Conservation (phyloP, 306 rosid species). For the Adenanthera pavonina region DNA sequence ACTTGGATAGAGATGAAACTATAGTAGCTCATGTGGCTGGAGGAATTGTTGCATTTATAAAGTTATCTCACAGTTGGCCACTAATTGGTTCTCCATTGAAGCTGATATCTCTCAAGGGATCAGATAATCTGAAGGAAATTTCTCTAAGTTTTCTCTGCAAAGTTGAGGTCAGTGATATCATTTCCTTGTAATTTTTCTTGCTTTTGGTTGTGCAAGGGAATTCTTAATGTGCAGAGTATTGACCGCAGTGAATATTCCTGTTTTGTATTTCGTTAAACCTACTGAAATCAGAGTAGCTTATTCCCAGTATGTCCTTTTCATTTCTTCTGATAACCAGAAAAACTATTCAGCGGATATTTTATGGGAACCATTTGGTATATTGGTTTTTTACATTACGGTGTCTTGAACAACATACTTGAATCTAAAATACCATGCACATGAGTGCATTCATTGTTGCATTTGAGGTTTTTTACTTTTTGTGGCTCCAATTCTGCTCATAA, state of each 20-base stretch:
- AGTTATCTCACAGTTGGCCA: slow-evolving; percentile 82
- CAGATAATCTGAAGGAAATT: slow-evolving; percentile 56
- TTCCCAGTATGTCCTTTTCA: slow-evolving; percentile 10
- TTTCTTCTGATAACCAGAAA: slow-evolving; percentile 31
- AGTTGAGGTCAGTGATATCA: slow-evolving; percentile 59
- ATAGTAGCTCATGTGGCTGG: slow-evolving; percentile 70
- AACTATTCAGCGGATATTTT: slow-evolving; percentile 18
- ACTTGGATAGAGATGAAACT: slow-evolving; percentile 68
- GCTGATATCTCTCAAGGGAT: slow-evolving; percentile 66
- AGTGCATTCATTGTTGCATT: background rate
- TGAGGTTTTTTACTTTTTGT: background rate
- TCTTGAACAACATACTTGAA: background rate
- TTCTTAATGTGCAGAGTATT: slow-evolving; percentile 17
- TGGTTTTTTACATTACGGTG: background rate
- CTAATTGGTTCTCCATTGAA: slow-evolving; percentile 63
- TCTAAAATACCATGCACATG: background rate
- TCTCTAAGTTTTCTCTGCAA: slow-evolving; percentile 63
- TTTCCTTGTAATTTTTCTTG: slow-evolving; percentile 12
- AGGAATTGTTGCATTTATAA: slow-evolving; percentile 71
- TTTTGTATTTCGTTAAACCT: slow-evolving; percentile 21
- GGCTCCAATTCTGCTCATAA: background rate
- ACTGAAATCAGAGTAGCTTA: slow-evolving; percentile 23
- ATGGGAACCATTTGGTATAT: background rate
- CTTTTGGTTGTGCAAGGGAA: slow-evolving; percentile 24
- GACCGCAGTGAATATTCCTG: slow-evolving; percentile 1